A percentile compares a stretch with the other conserved stretches of the same genome.
Conservation (phyloP, 2,329 filamentous ascomycete species). For the Fusarium keratoplasticum region DNA sequence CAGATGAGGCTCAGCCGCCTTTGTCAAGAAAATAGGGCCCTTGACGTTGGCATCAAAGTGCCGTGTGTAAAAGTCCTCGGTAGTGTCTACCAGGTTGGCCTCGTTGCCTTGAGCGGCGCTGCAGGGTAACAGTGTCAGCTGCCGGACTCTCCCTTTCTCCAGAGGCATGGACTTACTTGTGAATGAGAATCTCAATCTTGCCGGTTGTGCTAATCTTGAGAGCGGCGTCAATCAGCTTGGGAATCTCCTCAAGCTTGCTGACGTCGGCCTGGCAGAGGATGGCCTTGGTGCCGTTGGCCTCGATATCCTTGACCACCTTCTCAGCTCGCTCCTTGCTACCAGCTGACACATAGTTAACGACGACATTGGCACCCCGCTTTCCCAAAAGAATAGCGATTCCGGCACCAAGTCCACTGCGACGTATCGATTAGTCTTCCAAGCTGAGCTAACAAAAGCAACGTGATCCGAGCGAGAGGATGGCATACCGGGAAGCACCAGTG, state of each 20-base stretch:
- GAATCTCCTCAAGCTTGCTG: constrained; percentile 23
- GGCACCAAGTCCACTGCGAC: constrained; percentile 34
- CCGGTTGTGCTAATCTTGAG: constrained; percentile 33
- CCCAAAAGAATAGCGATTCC: constrained; percentile 31
- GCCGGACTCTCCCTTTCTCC: background rate
- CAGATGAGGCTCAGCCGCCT: constrained; percentile 47
- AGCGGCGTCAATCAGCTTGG: constrained; percentile 35
- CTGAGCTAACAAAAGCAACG: background rate
- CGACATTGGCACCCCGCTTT: constrained; percentile 36
- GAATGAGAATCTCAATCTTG: constrained; percentile 43
- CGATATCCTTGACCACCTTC: constrained; percentile 30
- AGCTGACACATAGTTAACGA: constrained; percentile 33
- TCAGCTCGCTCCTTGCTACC: constrained; percentile 32
- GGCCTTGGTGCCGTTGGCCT: constrained; percentile 33
- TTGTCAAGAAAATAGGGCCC: constrained; percentile 47
- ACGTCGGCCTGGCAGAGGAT: constrained; percentile 34
- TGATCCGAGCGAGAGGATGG: background rate
- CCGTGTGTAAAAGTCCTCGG: constrained; percentile 11
- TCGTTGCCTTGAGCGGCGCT: constrained; percentile 29
- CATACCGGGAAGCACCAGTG: constrained; percentile 37
- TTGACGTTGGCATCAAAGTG: constrained; percentile 41
- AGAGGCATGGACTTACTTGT: constrained; percentile 26
- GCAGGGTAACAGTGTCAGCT: background rate
- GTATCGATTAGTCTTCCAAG: background rate
- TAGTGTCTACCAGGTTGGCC: constrained; percentile 32